Conservation (phyloP, 768 basidiomycete genomes). For the Saitozyma sp. region DNA sequence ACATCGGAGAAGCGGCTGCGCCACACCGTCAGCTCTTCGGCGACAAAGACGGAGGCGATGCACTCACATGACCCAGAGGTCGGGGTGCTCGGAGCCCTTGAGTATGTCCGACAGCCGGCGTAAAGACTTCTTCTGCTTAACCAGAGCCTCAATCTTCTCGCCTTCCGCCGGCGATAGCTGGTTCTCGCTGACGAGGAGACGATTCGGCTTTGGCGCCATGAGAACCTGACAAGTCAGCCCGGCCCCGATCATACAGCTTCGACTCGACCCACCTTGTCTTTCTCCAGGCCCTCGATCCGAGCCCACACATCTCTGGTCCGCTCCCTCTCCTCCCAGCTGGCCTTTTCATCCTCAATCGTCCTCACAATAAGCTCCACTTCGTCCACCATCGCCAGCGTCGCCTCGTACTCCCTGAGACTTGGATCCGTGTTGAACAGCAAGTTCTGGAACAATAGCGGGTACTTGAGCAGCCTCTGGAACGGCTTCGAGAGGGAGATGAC, state of each 20-base stretch:
- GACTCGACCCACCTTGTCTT: constrained; percentile 66
- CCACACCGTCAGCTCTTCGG: neutral
- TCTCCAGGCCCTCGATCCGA: constrained; percentile 92
- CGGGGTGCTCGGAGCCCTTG: constrained; percentile 68
- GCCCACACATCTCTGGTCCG: constrained; percentile 93
- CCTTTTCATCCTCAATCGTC: constrained; percentile 97
- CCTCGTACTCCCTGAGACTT: constrained; percentile 92
- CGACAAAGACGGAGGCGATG: neutral
- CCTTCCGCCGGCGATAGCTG: constrained; percentile 47
- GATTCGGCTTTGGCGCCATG: constrained; percentile 83
- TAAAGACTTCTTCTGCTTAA: constrained; percentile 77
- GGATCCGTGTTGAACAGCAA: constrained; percentile 90
- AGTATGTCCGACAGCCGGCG: constrained; percentile 88
- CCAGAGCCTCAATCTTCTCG: constrained; percentile 59
- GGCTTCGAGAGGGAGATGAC: constrained; percentile 95
- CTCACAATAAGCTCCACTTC: constrained; percentile 95
- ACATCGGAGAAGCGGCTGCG: constrained; percentile 86
- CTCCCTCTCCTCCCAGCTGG: constrained; percentile 91
- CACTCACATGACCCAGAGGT: constrained; percentile 79
- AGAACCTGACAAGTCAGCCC: constrained; percentile 54
- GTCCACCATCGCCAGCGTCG: constrained; percentile 88
- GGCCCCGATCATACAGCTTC: neutral
- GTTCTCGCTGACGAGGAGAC: constrained; percentile 78
- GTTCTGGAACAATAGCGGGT: constrained; percentile 96
- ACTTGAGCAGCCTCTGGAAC: constrained; percentile 93